phyloP scores from a whole-genome alignment of 768 basidiomycete species.

The Lentinula guzmanii region DNA sequence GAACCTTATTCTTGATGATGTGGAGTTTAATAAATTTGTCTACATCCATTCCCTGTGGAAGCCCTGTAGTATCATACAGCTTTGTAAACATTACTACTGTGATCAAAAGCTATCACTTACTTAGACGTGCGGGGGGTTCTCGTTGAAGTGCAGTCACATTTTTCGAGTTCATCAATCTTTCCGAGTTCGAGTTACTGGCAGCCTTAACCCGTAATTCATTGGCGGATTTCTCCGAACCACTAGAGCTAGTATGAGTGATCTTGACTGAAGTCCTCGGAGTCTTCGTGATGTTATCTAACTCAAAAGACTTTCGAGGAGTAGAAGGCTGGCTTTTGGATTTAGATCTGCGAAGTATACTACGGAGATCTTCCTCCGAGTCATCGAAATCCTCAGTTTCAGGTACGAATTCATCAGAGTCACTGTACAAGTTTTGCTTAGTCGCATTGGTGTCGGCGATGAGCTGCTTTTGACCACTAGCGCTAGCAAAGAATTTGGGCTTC shows the following conservation, averaged over 20 bases:
- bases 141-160: not conserved
- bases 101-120: not conserved
- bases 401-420: not conserved
- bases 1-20: not conserved
- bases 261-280: not conserved
- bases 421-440: not conserved
- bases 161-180: not conserved
- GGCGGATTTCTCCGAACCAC: not conserved
- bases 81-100: not conserved
- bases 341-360: not conserved
- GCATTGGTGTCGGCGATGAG: not conserved
- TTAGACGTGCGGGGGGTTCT: not conserved
- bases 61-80: not conserved
- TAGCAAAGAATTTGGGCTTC: not conserved
- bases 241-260: not conserved
- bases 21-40: not conserved
- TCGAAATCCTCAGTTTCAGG: not conserved
- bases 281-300: not conserved
- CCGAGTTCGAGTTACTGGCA: not conserved
- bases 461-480: not conserved
- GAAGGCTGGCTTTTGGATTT: not conserved
- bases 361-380: not conserved
- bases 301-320: not conserved
- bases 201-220: not conserved
- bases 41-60: not conserved